Conservation (phyloP, 805 yeast genomes). For the Kazachstania martiniae region DNA sequence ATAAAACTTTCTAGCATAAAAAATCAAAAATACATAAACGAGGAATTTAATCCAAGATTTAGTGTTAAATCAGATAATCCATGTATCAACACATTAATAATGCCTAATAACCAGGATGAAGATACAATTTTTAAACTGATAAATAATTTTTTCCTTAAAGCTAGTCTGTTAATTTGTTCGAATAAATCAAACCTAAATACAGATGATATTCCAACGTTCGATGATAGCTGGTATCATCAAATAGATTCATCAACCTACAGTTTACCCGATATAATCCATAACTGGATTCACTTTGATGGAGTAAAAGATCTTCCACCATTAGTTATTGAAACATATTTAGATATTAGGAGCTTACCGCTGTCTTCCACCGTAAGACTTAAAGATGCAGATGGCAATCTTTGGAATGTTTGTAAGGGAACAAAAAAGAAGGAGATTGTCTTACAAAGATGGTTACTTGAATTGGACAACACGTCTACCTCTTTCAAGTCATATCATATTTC, state of each 20-base stretch:
- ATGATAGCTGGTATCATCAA: constrained; percentile 7
- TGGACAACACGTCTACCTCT: constrained; percentile 35
- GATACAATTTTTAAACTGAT: constrained; percentile 29
- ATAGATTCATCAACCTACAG: constrained; percentile 1
- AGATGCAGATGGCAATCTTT: constrained; percentile 42
- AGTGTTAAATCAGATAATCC: too few relatives aligned
- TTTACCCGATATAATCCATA: constrained; percentile 30
- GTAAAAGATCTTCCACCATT: constrained; percentile 53
- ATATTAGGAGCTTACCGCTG: constrained; percentile 44
- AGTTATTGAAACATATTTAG: constrained; percentile 74
- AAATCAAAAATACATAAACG: too few relatives aligned
- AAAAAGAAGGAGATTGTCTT: constrained; percentile 77
- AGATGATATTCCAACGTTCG: constrained; percentile 3
- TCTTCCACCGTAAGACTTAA: constrained; percentile 49
- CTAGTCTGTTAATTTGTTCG: constrained; percentile 46
- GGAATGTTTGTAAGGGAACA: constrained; percentile 49
- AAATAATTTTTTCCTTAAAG: constrained; percentile 54
- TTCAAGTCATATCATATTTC: constrained; percentile 27
- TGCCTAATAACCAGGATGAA: constrained; percentile 5
- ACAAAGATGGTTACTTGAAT: constrained; percentile 87
- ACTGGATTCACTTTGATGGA: constrained; percentile 55
- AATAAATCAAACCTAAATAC: constrained; percentile 15
- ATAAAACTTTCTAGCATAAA: too few relatives aligned
- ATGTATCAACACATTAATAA: too few relatives aligned
- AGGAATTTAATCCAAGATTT: too few relatives aligned